Evolutionary conservation across 1,139 yeast species (phyloP), one percentile per base, ranked within the genome.

Genomic region (Cylindricascospora bacillispora): DNA sequence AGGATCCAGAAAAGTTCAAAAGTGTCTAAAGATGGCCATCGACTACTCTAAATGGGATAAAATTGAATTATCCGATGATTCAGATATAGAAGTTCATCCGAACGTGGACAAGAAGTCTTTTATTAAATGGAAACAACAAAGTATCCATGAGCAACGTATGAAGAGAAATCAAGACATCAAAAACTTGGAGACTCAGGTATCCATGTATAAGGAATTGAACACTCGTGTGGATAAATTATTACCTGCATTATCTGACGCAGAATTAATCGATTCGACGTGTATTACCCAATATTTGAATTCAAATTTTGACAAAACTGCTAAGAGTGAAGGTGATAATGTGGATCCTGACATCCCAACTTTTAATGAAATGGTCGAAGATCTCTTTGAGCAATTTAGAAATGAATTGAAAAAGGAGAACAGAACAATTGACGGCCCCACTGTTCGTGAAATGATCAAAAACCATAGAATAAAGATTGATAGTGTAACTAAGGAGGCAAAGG

Each of bases 11-110:
- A n/a, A n/a, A n/a, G n/a, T n/a, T n/a, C n/a, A n/a, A n/a, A n/a
- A n/a, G n/a, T n/a, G n/a, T n/a, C n/a, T n/a, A n/a, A n/a, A n/a
- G 20, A 77, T 77, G 85, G 70, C 81, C 31, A 75, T 86, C 44
- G 98, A 89, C 53, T 89, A 89, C 57, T 85, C 95, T 10, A 89
- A 89, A 54, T 89, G 98, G 97, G 99, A 89, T 57, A 83, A 83
- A 53, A 71, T 89, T 37, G 98, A 89, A 56, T 63, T 89, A 28
- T 82, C 95, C 12, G 99, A 89, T 52, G 99, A 89, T 54, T 82
- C 95, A 5, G 97, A 89, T 51, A 65, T 86, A 29, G 98, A 89
- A 50, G 98, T 86, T 6, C 99, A 92, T 54, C 99, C 98, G 36
- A 92, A 92, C 50, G 98, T 92, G 20, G 99, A 92, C 57, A 92